Evolutionary conservation across 1,284 basidiomycete genomes (phyloP).

Genomic region (Pisolithus thermaeus): DNA sequence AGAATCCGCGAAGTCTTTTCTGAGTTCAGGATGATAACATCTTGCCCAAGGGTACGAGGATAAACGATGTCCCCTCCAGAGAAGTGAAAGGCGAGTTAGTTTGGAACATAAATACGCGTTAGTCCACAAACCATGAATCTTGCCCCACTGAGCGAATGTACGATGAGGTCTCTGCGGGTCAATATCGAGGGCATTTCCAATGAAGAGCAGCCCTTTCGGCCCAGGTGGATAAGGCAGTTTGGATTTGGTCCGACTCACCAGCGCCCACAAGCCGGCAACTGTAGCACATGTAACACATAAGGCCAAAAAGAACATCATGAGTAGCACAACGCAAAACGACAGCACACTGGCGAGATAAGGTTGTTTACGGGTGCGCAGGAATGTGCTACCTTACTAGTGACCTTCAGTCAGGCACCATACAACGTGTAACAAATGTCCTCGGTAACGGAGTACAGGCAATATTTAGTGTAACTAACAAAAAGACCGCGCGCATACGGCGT

Average conservation of each 20-base stretch:
- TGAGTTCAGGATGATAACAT: slow-evolving; percentile 3
- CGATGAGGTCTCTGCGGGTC: background rate
- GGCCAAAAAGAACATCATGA: background rate
- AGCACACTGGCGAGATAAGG: too few species aligned
- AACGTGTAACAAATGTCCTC: too few species aligned
- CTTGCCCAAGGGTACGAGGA: background rate
- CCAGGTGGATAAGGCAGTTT: slow-evolving; percentile 4
- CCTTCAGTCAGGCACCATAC: too few species aligned
- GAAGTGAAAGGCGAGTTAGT: too few species aligned
- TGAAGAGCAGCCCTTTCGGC: slow-evolving; percentile 3
- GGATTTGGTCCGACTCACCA: background rate
- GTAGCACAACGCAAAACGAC: too few species aligned
- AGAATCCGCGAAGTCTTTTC: background rate
- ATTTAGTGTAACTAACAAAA: too few species aligned
- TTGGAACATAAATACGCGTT: too few species aligned
- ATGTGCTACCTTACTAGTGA: too few species aligned
- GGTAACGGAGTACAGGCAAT: too few species aligned
- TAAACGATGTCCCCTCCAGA: slow-evolving; percentile 1
- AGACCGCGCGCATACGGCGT: too few species aligned
- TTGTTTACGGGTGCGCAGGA: too few species aligned
- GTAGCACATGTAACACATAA: background rate
- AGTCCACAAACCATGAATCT: slow-evolving; percentile 2
- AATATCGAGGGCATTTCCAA: slow-evolving; percentile 4
- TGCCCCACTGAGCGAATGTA: slow-evolving; percentile 2
- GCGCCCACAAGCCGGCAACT: background rate